Conservation (phyloP, 1,284 basidiomycete genomes). For the Puccinia polysora region DNA sequence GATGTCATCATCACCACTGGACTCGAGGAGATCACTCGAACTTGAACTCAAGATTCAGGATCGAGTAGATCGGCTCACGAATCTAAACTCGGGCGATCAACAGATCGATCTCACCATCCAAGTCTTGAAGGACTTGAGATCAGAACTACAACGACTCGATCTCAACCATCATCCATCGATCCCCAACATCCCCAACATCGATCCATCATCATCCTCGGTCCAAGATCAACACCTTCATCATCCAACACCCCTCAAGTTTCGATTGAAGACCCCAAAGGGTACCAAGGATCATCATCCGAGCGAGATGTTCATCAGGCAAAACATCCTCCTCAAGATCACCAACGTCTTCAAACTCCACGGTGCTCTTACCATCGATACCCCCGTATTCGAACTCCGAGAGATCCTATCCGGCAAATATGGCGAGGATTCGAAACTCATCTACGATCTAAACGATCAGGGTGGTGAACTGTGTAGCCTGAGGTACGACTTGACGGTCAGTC, state of each 20-base stretch:
- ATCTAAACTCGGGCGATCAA: constrained; percentile 3
- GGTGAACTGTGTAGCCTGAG: constrained; percentile 90
- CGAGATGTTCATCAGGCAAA: constrained; percentile 87
- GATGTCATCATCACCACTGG: no score
- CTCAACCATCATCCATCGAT: neutral
- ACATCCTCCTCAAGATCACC: constrained; percentile 84
- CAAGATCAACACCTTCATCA: neutral
- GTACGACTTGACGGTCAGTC: constrained; percentile 85
- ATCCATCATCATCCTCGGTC: neutral
- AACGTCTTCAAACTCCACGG: constrained; percentile 84
- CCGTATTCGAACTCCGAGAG: constrained; percentile 53
- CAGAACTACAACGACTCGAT: constrained; percentile 2
- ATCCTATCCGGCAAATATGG: constrained; percentile 53
- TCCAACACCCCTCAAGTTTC: constrained; percentile 12
- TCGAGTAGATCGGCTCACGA: constrained; percentile 22
- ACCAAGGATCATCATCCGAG: constrained; percentile 91
- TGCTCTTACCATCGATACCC: constrained; percentile 63
- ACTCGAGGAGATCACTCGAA: no score
- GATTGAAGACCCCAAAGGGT: constrained; percentile 60
- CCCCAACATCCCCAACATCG: neutral
- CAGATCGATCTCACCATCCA: constrained; percentile 6
- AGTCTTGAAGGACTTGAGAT: constrained; percentile 20
- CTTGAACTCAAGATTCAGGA: constrained; percentile 24
- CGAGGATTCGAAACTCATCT: constrained; percentile 96
- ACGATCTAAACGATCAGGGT: constrained; percentile 97